Base-by-base conservation (phyloP, 2,329 filamentous ascomycete genomes). In the Myriosclerotinia scirpicola region DNA sequence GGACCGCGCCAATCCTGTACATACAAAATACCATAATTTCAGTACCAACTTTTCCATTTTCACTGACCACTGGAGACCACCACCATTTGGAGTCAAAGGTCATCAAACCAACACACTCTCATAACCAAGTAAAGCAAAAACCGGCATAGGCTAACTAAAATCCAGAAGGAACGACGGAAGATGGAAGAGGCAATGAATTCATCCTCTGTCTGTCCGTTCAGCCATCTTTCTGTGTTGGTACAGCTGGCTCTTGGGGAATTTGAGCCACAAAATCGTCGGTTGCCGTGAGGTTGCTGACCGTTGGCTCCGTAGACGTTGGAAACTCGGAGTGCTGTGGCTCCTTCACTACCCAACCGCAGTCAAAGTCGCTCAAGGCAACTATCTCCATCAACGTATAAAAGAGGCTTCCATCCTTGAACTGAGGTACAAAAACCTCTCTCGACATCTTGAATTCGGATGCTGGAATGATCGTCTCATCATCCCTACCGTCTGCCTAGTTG, bases 341-440 rank as follows among this genome's bases (percentile, higher is more conserved):
- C 68, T 75, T 74, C 48, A 75, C 64, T n/a, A 67, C 65, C 75
- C 75, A 76, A 59, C 72, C 73, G 67, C 69, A 72, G 61, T 75
- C 73, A 11, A 54, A 67, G 53, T 74, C 73, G 67, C 73, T 73
- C 36, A 68, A 69, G 52, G 78, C 77, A 50, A 80, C 76, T 54
- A 82, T 75, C 68, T 83, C 81, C 79, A 82, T 81, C 61, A 82
- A 67, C 11, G 78, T 79, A 71, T 85, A 84, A 65, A 81, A 78
- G 54, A 84, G 71, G 30, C 79, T 74, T 14, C 82, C 82, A 48
- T 80, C 78, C 67, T 80, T 78, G 42, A 81, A 77, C 58, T 78
- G 77, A 59, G 82, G 82, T 26, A 82, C 79, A 63, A 78, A 78
- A 61, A 83, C 78, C 64, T 84, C 81, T 69, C 74, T 76, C 17